phyloP scores from a whole-genome alignment of 2,329 filamentous ascomycete species.

The Exophiala oligosperma region DNA sequence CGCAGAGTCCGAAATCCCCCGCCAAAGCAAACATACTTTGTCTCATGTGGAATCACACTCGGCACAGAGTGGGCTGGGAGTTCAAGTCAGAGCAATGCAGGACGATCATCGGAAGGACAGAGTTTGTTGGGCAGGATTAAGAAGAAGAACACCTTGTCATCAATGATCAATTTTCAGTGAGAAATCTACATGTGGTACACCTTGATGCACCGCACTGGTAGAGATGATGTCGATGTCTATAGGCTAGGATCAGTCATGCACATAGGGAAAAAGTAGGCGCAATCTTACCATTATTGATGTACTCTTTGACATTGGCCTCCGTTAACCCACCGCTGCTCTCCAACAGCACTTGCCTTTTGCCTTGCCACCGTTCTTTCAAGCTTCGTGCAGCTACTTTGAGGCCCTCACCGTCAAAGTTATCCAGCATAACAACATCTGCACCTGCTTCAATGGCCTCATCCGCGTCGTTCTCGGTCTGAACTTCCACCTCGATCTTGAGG shows the following conservation, averaged over 20 bases:
- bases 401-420: slow-evolving; percentile 84
- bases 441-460: slow-evolving; percentile 88
- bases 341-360: slow-evolving; percentile 68
- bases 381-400: slow-evolving; percentile 72
- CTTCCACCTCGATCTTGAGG: slow-evolving; percentile 95
- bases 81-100: background rate
- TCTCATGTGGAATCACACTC: too few species aligned
- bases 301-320: slow-evolving; percentile 76
- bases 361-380: slow-evolving; percentile 78
- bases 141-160: background rate
- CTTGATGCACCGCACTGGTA: slow-evolving; percentile 95
- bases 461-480: slow-evolving; percentile 81
- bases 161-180: slow-evolving; percentile 89
- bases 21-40: too few species aligned
- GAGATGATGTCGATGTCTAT: slow-evolving; percentile 91
- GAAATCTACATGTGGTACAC: slow-evolving; percentile 90
- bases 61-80: too few species aligned
- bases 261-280: slow-evolving; percentile 8
- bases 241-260: background rate
- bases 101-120: background rate
- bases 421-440: slow-evolving; percentile 94
- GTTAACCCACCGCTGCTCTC: slow-evolving; percentile 92
- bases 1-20: too few species aligned
- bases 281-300: slow-evolving; percentile 69
- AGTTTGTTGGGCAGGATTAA: background rate